A percentile compares a stretch with the other conserved stretches of the same genome.
Conservation (phyloP, 257 asterid genomes). For the Jaltomata sinuosa region DNA sequence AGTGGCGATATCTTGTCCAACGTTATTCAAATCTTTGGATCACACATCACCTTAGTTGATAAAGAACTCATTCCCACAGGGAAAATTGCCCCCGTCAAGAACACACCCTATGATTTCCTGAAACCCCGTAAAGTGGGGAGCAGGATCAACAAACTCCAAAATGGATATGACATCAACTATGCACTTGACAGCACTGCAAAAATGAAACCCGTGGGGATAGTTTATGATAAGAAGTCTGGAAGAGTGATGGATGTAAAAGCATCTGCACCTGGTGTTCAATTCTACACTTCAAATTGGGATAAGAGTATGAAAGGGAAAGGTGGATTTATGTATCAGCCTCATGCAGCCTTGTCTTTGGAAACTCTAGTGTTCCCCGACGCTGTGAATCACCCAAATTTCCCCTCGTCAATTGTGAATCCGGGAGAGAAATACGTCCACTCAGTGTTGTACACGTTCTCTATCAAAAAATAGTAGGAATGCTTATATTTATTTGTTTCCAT, state of each 20-base stretch:
- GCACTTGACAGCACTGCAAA: not conserved
- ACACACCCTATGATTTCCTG: constrained; percentile 12
- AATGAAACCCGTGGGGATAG: not conserved
- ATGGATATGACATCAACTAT: constrained; percentile 16
- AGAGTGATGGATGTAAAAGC: constrained; percentile 2
- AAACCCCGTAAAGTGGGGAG: constrained; percentile 2
- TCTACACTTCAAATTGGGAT: not conserved
- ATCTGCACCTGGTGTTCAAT: constrained; percentile 9
- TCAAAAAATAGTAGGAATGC: not conserved
- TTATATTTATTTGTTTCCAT: not conserved
- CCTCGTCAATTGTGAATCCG: constrained; percentile 45
- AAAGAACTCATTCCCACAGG: constrained; percentile 6
- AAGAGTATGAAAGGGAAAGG: constrained; percentile 5
- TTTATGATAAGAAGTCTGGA: constrained; percentile 8
- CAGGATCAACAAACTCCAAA: not conserved
- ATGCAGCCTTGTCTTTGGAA: constrained; percentile 26
- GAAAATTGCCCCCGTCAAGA: not conserved
- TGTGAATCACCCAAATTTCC: constrained; percentile 69
- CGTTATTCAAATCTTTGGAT: constrained; percentile 12
- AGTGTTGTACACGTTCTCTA: constrained; percentile 39
- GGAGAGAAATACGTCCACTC: constrained; percentile 42
- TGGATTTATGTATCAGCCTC: constrained; percentile 1
- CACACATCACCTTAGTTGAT: not conserved
- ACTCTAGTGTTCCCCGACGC: constrained; percentile 88
- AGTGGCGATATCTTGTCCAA: constrained; percentile 14